Evolutionary conservation across 257 asterid genomes (phyloP), one percentile per base, ranked within the genome.

Genomic region (Verbascum thapsus): DNA sequence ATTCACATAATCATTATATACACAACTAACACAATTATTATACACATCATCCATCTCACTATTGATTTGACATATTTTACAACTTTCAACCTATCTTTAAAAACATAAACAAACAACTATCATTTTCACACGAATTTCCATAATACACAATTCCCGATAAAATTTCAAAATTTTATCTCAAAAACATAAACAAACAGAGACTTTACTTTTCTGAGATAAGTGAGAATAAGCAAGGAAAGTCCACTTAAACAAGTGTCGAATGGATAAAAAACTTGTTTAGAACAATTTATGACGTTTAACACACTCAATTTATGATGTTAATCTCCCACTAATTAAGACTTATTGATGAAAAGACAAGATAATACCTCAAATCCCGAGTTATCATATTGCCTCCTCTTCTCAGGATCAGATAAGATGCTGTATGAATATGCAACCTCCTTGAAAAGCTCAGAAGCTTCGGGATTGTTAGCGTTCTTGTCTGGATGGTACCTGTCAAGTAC

Each of bases 401-500:
- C 98, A 6, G 95, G 98, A 73, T 94, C 99, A 0, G 99, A 88
- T 69, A 94, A 76, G 74, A 94, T 88, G 81, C 95, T 88, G 74
- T 94, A 90, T 8, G 99, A 94, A 82, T 90, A 94, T 65, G 99
- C 99, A 70, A 94, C 99, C 82, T 90, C 99, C 78, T 94, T 90
- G 84, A 94, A 94, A 64, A 78, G 95, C 63, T 90, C 99, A 32
- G 99, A 86, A 53, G 99, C 99, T 86, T 94, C 98, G 40, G 98
- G 98, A 77, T 94, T 94, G 73, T 79, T 88, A 40, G 91, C 96
- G 81, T 90, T 90, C 83, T 94, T 94, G 76, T 94, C 99, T 3
- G 99, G 99, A 81, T 94, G 99, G 81, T 94, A 94, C 83, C 99
- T 94, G 88, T 70, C 57, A 68, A 49, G 52, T 26, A 15, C 65